Evolutionary conservation across 2,329 filamentous ascomycete species (phyloP).

Genomic region (Tolypocladium pustulatum): DNA sequence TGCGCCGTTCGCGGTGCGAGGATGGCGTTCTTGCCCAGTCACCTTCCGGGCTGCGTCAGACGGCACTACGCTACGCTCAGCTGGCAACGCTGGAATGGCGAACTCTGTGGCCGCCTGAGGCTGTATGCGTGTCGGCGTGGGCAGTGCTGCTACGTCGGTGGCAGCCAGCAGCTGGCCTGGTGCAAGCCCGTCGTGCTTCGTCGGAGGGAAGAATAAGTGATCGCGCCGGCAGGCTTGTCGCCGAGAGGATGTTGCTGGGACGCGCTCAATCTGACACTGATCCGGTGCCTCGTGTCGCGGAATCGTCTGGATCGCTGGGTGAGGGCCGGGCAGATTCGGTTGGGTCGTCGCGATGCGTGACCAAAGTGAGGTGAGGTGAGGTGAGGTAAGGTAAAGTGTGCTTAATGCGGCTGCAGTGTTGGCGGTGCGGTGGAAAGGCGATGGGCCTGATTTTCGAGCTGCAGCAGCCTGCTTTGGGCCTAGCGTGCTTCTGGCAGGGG

Average conservation of each 20-base stretch:
- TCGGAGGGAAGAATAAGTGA: neutral
- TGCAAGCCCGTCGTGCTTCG: neutral
- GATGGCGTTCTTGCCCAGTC: conserved; percentile 14
- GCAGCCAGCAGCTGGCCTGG: neutral
- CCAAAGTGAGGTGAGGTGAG: conserved; percentile 1
- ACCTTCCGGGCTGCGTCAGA: conserved; percentile 3
- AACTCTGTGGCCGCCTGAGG: neutral
- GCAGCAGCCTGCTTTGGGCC: conserved; percentile 19
- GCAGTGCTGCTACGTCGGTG: neutral
- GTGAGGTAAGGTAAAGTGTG: conserved; percentile 5
- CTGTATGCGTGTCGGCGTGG: neutral
- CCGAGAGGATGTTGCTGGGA: neutral
- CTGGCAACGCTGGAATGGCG: neutral
- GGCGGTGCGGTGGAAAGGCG: conserved; percentile 16
- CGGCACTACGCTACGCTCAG: neutral
- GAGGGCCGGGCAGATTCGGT: conserved; percentile 3
- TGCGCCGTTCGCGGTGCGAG: conserved; percentile 21
- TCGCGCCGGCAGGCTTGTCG: neutral
- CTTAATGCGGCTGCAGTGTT: conserved; percentile 16
- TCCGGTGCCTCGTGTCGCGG: conserved; percentile 1
- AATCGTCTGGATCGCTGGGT: conserved; percentile 5
- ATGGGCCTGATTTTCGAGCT: conserved; percentile 18
- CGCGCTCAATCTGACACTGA: neutral
- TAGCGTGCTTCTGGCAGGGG: conserved; percentile 16
- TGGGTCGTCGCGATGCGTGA: conserved; percentile 9